Conservation (phyloP, 345 rosid genomes). For the Acer saccharum region DNA sequence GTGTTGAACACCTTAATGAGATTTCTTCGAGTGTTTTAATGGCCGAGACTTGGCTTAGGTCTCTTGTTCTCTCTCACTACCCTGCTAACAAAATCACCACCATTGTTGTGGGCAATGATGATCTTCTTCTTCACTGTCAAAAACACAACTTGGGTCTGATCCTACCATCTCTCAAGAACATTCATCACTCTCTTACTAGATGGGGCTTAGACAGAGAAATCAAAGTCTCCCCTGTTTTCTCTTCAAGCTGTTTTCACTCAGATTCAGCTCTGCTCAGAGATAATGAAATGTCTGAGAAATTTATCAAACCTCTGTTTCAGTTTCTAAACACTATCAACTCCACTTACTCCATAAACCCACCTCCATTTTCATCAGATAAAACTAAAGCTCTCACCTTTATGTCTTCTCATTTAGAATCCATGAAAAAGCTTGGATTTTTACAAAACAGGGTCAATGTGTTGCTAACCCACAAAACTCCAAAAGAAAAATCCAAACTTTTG, state of each 20-base stretch:
- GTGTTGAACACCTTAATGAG: conserved; percentile 41
- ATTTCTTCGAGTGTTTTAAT: conserved; percentile 58
- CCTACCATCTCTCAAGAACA: conserved; percentile 53
- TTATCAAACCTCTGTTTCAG: conserved; percentile 35
- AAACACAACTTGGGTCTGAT: conserved; percentile 38
- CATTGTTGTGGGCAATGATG: conserved; percentile 51
- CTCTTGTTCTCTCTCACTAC: conserved; percentile 60
- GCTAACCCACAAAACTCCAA: conserved; percentile 18
- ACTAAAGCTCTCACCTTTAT: conserved; percentile 20
- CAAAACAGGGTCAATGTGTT: conserved; percentile 50
- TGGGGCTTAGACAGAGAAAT: conserved; percentile 76
- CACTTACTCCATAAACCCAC: conserved; percentile 50
- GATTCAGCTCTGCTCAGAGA: conserved; percentile 21
- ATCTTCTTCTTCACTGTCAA: conserved; percentile 38
- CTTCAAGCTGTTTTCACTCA: conserved; percentile 39
- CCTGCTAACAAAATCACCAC: conserved; percentile 66
- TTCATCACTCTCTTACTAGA: conserved; percentile 61
- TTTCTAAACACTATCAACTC: conserved; percentile 57
- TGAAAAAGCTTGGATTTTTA: conserved; percentile 48
- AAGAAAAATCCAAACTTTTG: conserved; percentile 16
- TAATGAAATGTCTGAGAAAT: conserved; percentile 27
- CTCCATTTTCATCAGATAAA: conserved; percentile 32
- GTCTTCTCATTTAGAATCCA: conserved; percentile 31
- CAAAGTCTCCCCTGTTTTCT: conserved; percentile 60
- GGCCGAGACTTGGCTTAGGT: conserved; percentile 77